phyloP scores from a whole-genome alignment of 2,329 filamentous ascomycete species.

The Teratosphaeria destructans region DNA sequence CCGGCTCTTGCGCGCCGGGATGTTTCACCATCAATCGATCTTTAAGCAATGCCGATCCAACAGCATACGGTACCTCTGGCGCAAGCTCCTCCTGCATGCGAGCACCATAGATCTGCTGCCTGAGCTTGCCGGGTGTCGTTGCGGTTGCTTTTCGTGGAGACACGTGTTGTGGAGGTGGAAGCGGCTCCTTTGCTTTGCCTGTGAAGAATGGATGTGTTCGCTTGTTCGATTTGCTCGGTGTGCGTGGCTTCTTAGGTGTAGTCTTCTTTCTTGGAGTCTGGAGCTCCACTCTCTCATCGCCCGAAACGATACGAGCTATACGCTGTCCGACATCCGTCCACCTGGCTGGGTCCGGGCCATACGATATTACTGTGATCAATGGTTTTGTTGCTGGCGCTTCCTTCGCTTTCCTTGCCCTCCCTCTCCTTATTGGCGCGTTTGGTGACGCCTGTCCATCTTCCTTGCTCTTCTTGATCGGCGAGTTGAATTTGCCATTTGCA shows the following conservation, averaged over 20 bases:
- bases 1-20: constrained; percentile 55
- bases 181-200: constrained; percentile 37
- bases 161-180: constrained; percentile 17
- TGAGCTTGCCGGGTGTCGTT: constrained; percentile 38
- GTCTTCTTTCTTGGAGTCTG: constrained; percentile 12
- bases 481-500: constrained; percentile 37
- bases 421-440: constrained; percentile 18
- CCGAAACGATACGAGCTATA: constrained; percentile 53
- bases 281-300: constrained; percentile 15
- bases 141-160: constrained; percentile 28
- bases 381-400: constrained; percentile 6
- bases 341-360: constrained; percentile 4
- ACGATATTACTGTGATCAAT: constrained; percentile 13
- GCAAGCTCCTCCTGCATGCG: constrained; percentile 5
- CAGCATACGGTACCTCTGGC: constrained; percentile 11
- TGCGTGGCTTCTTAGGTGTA: constrained; percentile 11
- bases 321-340: constrained; percentile 44
- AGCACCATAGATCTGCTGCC: constrained; percentile 18
- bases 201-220: constrained; percentile 59
- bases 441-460: constrained; percentile 3
- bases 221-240: constrained; percentile 19
- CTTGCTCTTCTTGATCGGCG: constrained; percentile 27
- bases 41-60: constrained; percentile 20
- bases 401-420: constrained; percentile 20
- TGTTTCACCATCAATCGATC: constrained; percentile 41